Evolutionary conservation across 2,329 filamentous ascomycete genomes (phyloP).

Genomic region (Apiospora marii): DNA sequence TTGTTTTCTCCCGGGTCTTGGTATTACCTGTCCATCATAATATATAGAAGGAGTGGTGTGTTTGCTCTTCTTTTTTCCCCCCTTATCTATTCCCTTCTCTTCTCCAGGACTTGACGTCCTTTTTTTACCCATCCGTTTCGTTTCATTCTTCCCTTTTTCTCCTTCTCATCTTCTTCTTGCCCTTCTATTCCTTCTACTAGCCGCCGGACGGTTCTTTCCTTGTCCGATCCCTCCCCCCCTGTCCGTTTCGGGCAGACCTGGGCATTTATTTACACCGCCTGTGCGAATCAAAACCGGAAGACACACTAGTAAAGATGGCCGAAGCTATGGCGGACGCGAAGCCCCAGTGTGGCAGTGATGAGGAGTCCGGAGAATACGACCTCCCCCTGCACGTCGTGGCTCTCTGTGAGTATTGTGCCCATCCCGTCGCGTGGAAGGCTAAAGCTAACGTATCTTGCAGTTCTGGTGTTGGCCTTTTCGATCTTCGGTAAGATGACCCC

Average conservation of each 20-base stretch:
- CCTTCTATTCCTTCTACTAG: constrained; percentile 29
- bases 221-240: not conserved
- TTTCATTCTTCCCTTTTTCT: constrained; percentile 29
- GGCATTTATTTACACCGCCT: constrained; percentile 1
- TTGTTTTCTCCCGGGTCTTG: constrained; percentile 9
- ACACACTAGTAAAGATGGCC: constrained; percentile 35
- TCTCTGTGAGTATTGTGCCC: constrained; percentile 45
- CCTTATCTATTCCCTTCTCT: constrained; percentile 2
- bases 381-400: constrained; percentile 50
- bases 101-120: constrained; percentile 21
- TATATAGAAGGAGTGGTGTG: constrained; percentile 19
- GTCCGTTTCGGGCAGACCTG: not conserved
- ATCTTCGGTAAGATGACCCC: constrained; percentile 44
- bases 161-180: constrained; percentile 30
- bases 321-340: constrained; percentile 43
- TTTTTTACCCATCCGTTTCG: constrained; percentile 18
- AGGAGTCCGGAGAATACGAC: constrained; percentile 50
- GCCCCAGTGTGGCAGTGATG: constrained; percentile 49
- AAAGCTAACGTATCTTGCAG: constrained; percentile 36
- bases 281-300: not conserved
- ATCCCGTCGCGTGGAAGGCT: not conserved
- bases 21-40: not conserved
- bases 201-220: constrained; percentile 19
- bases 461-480: constrained; percentile 50
- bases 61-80: not conserved